phyloP scores from a whole-genome alignment of 129 eudicot species.

The Logfia minima region DNA sequence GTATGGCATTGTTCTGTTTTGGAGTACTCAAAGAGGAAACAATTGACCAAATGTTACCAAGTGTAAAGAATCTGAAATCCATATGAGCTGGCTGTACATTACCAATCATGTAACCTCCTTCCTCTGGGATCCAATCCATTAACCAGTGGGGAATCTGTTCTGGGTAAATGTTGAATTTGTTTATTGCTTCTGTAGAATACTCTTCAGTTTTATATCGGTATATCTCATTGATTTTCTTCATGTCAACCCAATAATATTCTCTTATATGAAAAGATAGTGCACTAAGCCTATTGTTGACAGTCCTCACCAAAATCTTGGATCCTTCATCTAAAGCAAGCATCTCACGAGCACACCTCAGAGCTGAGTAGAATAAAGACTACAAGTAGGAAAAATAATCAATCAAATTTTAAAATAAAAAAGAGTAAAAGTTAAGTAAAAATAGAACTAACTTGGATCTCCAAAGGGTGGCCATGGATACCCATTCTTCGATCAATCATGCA shows the following conservation, averaged over 20 bases:
- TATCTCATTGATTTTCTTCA: conserved; percentile 89
- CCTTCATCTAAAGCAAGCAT: conserved; percentile 83
- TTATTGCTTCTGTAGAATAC: conserved; percentile 85
- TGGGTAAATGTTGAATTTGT: conserved; percentile 95
- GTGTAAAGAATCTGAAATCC: conserved; percentile 98
- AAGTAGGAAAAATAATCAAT: conserved; percentile 8
- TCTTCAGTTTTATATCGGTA: conserved; percentile 97
- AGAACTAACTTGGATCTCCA: conserved; percentile 64
- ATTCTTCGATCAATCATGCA: conserved; percentile 97
- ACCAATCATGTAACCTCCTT: conserved; percentile 94
- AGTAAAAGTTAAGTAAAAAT: neutral
- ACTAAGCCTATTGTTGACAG: conserved; percentile 84
- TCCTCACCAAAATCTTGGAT: conserved; percentile 77
- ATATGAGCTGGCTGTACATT: conserved; percentile 97
- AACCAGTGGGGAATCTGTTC: conserved; percentile 95
- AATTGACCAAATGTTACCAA: conserved; percentile 91
- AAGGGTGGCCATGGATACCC: conserved; percentile 98
- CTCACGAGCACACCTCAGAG: conserved; percentile 91
- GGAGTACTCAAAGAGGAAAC: conserved; percentile 91
- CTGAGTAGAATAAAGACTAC: conserved; percentile 95
- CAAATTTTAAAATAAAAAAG: conserved; percentile 2
- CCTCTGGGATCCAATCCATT: conserved; percentile 96
- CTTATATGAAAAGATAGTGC: conserved; percentile 94
- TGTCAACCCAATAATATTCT: conserved; percentile 95
- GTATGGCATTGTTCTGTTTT: conserved; percentile 69